These are phyloP conservation scores for Pythium scleroteichum DNA, from an alignment of 352 stramenopile genomes.

Conservation along the genomic window DNA sequence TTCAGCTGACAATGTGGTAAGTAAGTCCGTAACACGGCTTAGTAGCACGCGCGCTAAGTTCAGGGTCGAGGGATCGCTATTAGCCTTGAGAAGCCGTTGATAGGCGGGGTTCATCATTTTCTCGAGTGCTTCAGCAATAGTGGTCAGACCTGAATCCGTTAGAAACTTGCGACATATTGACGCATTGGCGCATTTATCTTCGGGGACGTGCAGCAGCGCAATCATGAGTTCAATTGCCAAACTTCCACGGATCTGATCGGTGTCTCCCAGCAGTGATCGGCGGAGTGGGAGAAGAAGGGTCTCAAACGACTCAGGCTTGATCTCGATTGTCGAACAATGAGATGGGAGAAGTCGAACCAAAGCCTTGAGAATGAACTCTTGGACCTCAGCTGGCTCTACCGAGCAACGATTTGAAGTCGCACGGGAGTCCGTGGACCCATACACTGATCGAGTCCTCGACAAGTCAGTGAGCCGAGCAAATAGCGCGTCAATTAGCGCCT, in stretches of 20 bases:
- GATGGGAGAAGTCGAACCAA: constrained; percentile 61
- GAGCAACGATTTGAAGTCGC: constrained; percentile 16
- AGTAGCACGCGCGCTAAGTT: constrained; percentile 57
- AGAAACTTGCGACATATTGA: constrained; percentile 58
- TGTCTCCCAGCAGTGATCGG: constrained; percentile 64
- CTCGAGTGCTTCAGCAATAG: constrained; percentile 59
- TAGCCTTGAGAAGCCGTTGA: constrained; percentile 59
- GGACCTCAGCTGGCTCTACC: constrained; percentile 68
- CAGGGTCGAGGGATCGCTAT: constrained; percentile 22
- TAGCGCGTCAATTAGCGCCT: constrained; percentile 59
- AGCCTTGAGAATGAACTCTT: constrained; percentile 80
- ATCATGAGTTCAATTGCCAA: constrained; percentile 73
- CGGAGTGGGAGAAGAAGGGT: constrained; percentile 60
- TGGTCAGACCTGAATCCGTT: constrained; percentile 46
- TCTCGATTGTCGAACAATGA: constrained; percentile 51
- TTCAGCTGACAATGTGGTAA: constrained; percentile 50
- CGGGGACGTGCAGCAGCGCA: constrained; percentile 49
- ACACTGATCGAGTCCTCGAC: constrained; percentile 54
- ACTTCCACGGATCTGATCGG: constrained; percentile 77
- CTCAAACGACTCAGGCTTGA: constrained; percentile 61
- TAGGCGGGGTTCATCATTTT: constrained; percentile 72
- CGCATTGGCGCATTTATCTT: constrained; percentile 52
- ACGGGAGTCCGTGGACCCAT: constrained; percentile 24
- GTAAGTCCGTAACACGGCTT: constrained; percentile 67
- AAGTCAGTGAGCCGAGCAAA: constrained; percentile 57